A percentile compares a stretch with the other conserved stretches of the same genome.
Evolutionary conservation across 176 grass and related monocot species (phyloP).

Genomic region (Ampelocalamus luodianensis): DNA sequence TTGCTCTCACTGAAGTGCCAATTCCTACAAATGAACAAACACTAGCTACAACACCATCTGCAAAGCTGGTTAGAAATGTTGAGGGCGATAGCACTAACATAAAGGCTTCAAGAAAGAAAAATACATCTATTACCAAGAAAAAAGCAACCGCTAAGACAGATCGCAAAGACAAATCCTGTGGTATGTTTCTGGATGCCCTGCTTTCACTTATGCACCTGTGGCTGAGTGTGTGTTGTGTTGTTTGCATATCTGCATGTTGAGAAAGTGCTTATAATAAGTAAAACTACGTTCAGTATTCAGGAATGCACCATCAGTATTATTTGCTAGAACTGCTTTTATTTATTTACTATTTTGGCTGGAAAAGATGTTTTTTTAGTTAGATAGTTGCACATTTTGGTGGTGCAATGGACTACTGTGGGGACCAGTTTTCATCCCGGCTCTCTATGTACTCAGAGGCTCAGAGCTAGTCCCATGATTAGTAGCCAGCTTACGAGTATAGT

Average conservation of each 20-base stretch:
- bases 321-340: constrained; percentile 12
- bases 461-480: too few relatives aligned
- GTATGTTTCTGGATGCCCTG: constrained; percentile 48
- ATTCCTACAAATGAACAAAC: constrained; percentile 35
- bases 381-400: constrained; percentile 20
- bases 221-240: background rate
- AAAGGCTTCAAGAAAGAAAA: constrained; percentile 45
- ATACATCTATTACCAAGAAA: constrained; percentile 36
- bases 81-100: background rate
- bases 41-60: constrained; percentile 33
- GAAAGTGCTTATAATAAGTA: constrained; percentile 31
- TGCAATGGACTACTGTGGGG: background rate
- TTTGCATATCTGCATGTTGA: constrained; percentile 39
- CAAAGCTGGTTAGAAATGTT: constrained; percentile 25
- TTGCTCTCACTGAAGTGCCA: background rate
- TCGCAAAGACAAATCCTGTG: constrained; percentile 38
- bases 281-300: constrained; percentile 22
- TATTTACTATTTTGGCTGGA: background rate
- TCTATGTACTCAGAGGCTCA: too few relatives aligned
- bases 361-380: constrained; percentile 15
- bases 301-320: background rate
- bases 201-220: constrained; percentile 24
- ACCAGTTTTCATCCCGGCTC: too few relatives aligned
- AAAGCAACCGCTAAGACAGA: constrained; percentile 40
- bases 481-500: too few relatives aligned